Conservation (phyloP, 2,329 filamentous ascomycete species). For the Iodosphaeria phyllophila region DNA sequence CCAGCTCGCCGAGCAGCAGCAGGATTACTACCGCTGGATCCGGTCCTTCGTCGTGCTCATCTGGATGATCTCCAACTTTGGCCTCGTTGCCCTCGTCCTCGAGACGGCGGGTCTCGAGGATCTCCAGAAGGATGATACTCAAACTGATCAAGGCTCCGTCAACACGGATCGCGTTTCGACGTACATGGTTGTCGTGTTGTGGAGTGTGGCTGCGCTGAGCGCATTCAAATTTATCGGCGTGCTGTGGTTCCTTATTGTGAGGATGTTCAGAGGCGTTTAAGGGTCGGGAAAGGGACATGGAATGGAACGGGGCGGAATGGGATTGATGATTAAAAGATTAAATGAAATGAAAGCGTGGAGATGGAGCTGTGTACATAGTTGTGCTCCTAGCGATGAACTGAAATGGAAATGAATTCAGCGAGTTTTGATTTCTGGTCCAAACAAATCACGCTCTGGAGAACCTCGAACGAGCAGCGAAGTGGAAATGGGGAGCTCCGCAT, state of each 20-base stretch:
- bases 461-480: no score
- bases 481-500: no score
- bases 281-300: no score
- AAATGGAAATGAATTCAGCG: no score
- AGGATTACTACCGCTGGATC: conserved; percentile 97
- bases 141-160: no score
- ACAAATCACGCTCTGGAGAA: no score
- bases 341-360: no score
- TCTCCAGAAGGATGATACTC: conserved; percentile 28
- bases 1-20: conserved; percentile 60
- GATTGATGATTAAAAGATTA: no score
- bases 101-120: conserved; percentile 67
- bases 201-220: conserved; percentile 71
- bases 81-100: conserved; percentile 67
- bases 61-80: conserved; percentile 96
- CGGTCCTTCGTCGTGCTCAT: conserved; percentile 76
- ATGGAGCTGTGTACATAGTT: no score
- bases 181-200: conserved; percentile 75
- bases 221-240: conserved; percentile 77
- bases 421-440: no score
- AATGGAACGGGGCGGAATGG: no score
- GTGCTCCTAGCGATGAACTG: no score
- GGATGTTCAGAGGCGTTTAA: conserved; percentile 61
- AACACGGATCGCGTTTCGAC: conserved; percentile 45
- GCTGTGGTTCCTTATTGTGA: conserved; percentile 79